Conservation (phyloP, 495 filamentous ascomycete species). For the Wilcoxina mikolae region DNA sequence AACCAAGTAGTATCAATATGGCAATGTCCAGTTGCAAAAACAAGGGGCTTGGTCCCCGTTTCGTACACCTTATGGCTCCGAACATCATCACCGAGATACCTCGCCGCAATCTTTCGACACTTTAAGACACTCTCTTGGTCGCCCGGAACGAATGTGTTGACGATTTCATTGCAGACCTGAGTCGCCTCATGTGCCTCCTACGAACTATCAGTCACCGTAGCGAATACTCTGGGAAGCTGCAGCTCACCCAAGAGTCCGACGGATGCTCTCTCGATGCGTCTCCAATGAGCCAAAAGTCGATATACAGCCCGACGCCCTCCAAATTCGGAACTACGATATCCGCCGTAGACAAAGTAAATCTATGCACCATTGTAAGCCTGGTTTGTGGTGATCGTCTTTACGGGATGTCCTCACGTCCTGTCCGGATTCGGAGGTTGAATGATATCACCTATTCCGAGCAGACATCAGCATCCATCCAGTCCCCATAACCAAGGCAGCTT, state of each 20-base stretch:
- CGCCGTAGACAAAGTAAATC: slow-evolving; percentile 35
- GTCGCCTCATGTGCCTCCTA: slow-evolving; percentile 69
- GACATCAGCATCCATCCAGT: slow-evolving; percentile 20
- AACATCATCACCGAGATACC: slow-evolving; percentile 67
- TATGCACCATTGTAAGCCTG: no score
- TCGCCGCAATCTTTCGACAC: slow-evolving; percentile 63
- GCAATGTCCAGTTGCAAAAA: slow-evolving; percentile 85
- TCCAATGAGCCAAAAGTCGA: slow-evolving; percentile 92
- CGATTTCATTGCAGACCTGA: slow-evolving; percentile 69
- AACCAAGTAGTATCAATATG: slow-evolving; percentile 74
- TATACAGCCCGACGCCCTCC: slow-evolving; percentile 63
- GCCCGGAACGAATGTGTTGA: slow-evolving; percentile 72
- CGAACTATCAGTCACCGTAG: slow-evolving; percentile 27
- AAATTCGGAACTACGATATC: slow-evolving; percentile 80
- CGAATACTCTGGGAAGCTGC: slow-evolving; percentile 6
- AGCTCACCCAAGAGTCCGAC: slow-evolving; percentile 46
- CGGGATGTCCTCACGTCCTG: slow-evolving; percentile 35
- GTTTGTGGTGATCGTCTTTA: background rate
- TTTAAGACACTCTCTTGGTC: slow-evolving; percentile 61
- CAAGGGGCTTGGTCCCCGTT: slow-evolving; percentile 52
- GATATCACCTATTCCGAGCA: slow-evolving; percentile 42
- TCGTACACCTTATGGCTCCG: slow-evolving; percentile 61
- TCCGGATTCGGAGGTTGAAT: slow-evolving; percentile 82
- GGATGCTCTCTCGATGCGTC: slow-evolving; percentile 74
- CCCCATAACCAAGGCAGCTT: background rate